Base-by-base conservation (phyloP, 2,329 filamentous ascomycete genomes). In the Dichotomopilus funicola region DNA sequence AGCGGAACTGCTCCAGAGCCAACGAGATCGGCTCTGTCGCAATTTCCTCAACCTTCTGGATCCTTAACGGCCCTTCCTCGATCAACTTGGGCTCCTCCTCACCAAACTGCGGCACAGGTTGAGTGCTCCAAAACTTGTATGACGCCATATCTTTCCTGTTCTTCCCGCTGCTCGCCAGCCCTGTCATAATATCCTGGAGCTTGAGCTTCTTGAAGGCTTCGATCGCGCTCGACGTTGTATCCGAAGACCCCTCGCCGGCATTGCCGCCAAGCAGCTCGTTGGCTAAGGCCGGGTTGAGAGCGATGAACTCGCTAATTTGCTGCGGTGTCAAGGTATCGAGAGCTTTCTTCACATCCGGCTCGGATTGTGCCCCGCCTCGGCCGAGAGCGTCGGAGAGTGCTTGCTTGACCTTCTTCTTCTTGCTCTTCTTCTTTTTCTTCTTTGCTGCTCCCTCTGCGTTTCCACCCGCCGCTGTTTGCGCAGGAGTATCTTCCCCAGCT, bases 61-160 rank as follows among this genome's bases (percentile, higher is more conserved):
- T 75, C 73, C 86, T 88, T 68, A 99, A 88, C 0, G 91, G 90
- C 0, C 94, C 94, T 65, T 97, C 91, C 60, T 84, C 77, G 49
- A 84, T 66, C 40, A 77, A 73, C 51, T 80, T 74, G 48, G 77
- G 48, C 45, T 62, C 73, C 57, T 77, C 71, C 69, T 85, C 76
- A 65, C 81, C 86, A 67, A 97, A 96, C 67, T 86, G 86, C 50
- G 89, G 88, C 57, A 99, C 94, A 0, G 94, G 94, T 72, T 99
- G 94, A 47, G 94, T 99, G 71, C 90, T 86, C 94, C 94, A 99
- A 76, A 99, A 99, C 73, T 95, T 96, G 79, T 97, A 96, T 56
- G 86, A 89, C 6, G 87, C 91, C 90, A 96, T 96, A 68, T 96
- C 91, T 76, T 96, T 96, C 64, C 84, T 86, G 67, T 95, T 95